Evolutionary conservation across 1,284 basidiomycete genomes (phyloP).

Genomic region (Bondarzewia mesenterica): DNA sequence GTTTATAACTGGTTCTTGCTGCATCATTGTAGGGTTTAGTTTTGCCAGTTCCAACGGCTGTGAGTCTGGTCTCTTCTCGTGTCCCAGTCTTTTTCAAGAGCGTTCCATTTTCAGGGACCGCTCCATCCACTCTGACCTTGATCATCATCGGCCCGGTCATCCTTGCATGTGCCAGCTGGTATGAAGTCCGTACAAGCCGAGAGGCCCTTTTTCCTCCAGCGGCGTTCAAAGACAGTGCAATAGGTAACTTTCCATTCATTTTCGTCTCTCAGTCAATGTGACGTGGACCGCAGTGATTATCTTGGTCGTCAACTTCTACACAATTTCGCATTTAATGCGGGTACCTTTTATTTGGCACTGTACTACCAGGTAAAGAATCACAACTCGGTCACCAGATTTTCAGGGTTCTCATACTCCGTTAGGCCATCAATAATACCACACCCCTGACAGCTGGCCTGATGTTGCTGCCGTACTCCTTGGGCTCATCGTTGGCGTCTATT

Average conservation of each 20-base stretch:
- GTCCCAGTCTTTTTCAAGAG: conserved; percentile 4
- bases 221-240: conserved; percentile 49
- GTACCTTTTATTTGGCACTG: conserved; percentile 74
- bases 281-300: conserved; percentile 42
- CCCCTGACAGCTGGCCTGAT: conserved; percentile 63
- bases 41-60: conserved; percentile 61
- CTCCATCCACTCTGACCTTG: conserved; percentile 50
- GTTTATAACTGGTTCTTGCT: conserved; percentile 68
- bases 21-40: conserved; percentile 70
- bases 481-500: conserved; percentile 72
- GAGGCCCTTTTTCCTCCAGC: conserved; percentile 65
- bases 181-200: conserved; percentile 56
- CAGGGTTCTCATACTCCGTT: conserved; percentile 1
- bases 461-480: conserved; percentile 74
- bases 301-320: conserved; percentile 63
- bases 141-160: conserved; percentile 46
- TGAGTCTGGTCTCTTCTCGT: conserved; percentile 19
- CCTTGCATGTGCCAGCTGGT: conserved; percentile 49
- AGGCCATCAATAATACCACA: conserved; percentile 60
- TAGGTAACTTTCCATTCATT: conserved; percentile 34
- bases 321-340: conserved; percentile 72
- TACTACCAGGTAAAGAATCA: conserved; percentile 57
- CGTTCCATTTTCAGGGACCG: conserved; percentile 39
- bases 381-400: not conserved
- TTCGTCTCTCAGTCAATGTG: too few relatives aligned